Percentiles rank a stretch among this genome's conserved stretches.
Conservation (phyloP, 225 moss, liverwort and hornwort species). For the Polytrichum formosum region DNA sequence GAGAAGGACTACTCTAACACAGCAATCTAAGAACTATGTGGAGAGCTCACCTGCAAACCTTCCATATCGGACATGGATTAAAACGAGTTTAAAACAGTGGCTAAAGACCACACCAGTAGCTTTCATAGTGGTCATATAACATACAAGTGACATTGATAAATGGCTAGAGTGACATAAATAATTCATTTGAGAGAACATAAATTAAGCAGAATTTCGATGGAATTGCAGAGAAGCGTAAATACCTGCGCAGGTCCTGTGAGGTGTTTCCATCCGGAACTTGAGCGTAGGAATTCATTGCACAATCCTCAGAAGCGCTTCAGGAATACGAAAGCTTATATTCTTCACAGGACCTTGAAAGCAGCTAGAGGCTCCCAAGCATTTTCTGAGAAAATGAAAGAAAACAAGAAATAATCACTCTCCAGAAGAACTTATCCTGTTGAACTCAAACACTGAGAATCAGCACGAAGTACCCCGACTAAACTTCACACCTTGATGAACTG, state of each 20-base stretch:
- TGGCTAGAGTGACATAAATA: no score
- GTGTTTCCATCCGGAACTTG: conserved; percentile 2
- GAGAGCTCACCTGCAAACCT: background rate
- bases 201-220: background rate
- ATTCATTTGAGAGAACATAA: no score
- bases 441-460: background rate
- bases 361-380: background rate
- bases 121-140: no score
- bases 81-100: background rate
- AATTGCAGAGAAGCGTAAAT: background rate
- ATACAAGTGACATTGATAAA: no score
- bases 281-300: background rate
- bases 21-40: background rate
- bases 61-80: background rate
- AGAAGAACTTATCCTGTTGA: background rate
- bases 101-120: no score
- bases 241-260: conserved; percentile 1
- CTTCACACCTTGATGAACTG: background rate
- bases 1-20: background rate
- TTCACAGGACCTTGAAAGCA: background rate
- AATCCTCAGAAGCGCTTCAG: background rate
- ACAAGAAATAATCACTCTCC: background rate
- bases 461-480: background rate
- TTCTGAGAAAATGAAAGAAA: background rate
- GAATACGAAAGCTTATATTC: background rate